These are phyloP conservation scores for Kwoniella dejecticola DNA, from an alignment of 768 basidiomycete genomes.

Conservation along the genomic window DNA sequence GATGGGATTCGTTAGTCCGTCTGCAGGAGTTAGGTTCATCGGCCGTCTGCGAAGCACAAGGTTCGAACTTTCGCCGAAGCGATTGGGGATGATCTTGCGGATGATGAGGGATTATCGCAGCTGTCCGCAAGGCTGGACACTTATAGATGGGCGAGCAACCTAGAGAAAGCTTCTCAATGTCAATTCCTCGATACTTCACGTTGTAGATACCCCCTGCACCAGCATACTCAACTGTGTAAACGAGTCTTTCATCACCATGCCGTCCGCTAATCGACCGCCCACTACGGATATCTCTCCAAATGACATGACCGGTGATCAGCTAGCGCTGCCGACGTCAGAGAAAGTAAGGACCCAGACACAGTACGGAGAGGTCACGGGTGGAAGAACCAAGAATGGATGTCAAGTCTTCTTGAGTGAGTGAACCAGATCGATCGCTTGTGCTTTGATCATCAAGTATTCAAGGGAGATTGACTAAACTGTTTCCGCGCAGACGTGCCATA, in stretches of 20 bases:
- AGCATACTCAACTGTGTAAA: not conserved
- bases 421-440: not conserved
- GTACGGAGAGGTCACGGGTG: constrained; percentile 35
- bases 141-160: no score
- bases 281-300: constrained; percentile 22
- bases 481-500: constrained; percentile 67
- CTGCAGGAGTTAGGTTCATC: not conserved
- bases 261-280: constrained; percentile 13
- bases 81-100: no score
- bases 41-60: not conserved
- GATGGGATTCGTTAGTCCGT: not conserved
- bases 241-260: no score
- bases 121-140: no score
- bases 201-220: no score
- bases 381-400: constrained; percentile 33
- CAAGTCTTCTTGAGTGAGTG: constrained; percentile 42
- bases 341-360: constrained; percentile 22
- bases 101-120: no score
- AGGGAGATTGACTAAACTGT: not conserved
- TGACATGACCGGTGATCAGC: constrained; percentile 45
- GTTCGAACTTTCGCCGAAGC: not conserved
- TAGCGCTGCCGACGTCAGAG: constrained; percentile 31
- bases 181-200: no score
- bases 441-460: not conserved
- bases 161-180: no score